phyloP scores from a whole-genome alignment of 805 yeast genomes.

The Cephaloascus albidus region DNA sequence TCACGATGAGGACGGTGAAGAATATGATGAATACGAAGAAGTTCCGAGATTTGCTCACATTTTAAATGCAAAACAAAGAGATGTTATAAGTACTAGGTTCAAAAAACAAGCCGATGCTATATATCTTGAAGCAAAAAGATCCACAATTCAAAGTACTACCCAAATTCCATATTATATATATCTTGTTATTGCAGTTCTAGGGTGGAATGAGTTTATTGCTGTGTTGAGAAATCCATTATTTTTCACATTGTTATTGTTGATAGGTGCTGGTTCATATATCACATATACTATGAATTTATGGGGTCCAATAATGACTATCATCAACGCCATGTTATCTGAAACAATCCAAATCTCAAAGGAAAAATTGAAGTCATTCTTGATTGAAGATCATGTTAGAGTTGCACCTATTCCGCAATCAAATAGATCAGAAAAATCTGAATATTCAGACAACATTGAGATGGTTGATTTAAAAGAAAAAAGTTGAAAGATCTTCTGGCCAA shows the following conservation, averaged over 20 bases:
- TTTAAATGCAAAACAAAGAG: conserved; percentile 47
- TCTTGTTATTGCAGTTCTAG: conserved; percentile 61
- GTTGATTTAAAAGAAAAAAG: background rate
- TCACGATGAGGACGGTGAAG: conserved; percentile 19
- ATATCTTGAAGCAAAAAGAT: conserved; percentile 82
- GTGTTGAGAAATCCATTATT: conserved; percentile 80
- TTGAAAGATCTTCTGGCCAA: too few relatives aligned
- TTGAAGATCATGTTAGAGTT: conserved; percentile 36
- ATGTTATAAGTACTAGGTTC: conserved; percentile 46
- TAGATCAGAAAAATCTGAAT: background rate
- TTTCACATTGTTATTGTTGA: conserved; percentile 49
- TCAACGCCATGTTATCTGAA: conserved; percentile 48
- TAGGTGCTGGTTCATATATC: conserved; percentile 54
- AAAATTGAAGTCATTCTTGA: conserved; percentile 47
- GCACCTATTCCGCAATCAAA: too few relatives aligned
- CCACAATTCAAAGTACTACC: conserved; percentile 67
- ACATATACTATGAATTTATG: conserved; percentile 65
- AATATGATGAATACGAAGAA: conserved; percentile 13
- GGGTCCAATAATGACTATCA: conserved; percentile 63
- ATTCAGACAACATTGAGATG: background rate
- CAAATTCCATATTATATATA: conserved; percentile 82
- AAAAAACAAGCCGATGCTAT: conserved; percentile 70
- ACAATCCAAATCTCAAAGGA: conserved; percentile 47
- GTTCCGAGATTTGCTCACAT: conserved; percentile 44
- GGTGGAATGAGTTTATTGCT: conserved; percentile 95